phyloP scores from a whole-genome alignment of 495 filamentous ascomycete species.

The Aspergillus sclerotioniger region DNA sequence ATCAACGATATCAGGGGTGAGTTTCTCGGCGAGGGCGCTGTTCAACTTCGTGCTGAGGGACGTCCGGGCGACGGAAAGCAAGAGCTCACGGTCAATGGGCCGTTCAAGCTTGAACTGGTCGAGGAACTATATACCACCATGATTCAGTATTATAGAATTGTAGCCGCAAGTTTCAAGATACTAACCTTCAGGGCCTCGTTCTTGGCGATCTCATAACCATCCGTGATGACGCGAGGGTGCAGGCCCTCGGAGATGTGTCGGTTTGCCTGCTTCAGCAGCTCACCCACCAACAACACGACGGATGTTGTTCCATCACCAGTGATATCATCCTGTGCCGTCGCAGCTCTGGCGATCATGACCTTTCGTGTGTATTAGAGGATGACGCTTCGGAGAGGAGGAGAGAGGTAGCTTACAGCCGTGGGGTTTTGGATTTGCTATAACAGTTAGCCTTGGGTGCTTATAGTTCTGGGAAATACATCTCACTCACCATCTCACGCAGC shows the following conservation, averaged over 20 bases:
- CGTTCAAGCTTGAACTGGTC: slow-evolving; percentile 87
- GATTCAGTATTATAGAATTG: slow-evolving; percentile 9
- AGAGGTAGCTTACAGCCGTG: slow-evolving; percentile 63
- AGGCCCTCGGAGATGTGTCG: slow-evolving; percentile 91
- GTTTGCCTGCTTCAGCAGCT: slow-evolving; percentile 96
- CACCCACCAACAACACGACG: slow-evolving; percentile 91
- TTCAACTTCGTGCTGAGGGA: slow-evolving; percentile 95
- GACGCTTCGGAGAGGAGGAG: slow-evolving; percentile 8
- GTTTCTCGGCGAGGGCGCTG: slow-evolving; percentile 78
- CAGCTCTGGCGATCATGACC: slow-evolving; percentile 97
- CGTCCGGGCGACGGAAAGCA: slow-evolving; percentile 89
- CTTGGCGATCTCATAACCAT: slow-evolving; percentile 97
- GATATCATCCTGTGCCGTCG: slow-evolving; percentile 97
- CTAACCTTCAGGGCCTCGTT: slow-evolving; percentile 79
- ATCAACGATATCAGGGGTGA: slow-evolving; percentile 93
- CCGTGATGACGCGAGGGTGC: slow-evolving; percentile 94
- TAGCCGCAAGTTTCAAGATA: not conserved
- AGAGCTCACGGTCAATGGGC: slow-evolving; percentile 87
- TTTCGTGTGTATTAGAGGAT: slow-evolving; percentile 34
- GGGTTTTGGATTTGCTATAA: slow-evolving; percentile 76
- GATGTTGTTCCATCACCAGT: slow-evolving; percentile 97
- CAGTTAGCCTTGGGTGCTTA: slow-evolving; percentile 35
- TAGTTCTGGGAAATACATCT: slow-evolving; percentile 21
- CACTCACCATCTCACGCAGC: slow-evolving; percentile 88
- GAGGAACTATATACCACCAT: slow-evolving; percentile 65